Percentiles rank a stretch among this genome's conserved stretches.
Conservation (phyloP, 371 early-diverging fungal species). For the Umbelopsis sp. region DNA sequence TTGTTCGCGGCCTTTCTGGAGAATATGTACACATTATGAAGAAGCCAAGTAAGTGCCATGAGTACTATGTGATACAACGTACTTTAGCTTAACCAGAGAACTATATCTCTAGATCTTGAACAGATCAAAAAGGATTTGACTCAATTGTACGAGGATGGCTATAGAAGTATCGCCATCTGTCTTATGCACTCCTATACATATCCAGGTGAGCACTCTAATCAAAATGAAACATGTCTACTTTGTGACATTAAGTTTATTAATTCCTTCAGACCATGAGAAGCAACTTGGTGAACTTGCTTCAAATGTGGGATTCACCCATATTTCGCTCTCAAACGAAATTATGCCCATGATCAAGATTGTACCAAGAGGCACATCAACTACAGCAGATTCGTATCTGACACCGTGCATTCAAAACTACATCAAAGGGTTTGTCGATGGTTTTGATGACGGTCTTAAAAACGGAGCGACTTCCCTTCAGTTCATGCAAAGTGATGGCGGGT, state of each 20-base stretch:
- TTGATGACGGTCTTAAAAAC: slow-evolving; percentile 70
- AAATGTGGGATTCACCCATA: slow-evolving; percentile 80
- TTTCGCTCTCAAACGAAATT: slow-evolving; percentile 82
- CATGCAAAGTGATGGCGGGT: slow-evolving; percentile 97
- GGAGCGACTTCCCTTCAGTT: slow-evolving; percentile 80
- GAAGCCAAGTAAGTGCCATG: slow-evolving; percentile 60
- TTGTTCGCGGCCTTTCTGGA: slow-evolving; percentile 80
- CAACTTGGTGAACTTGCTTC: slow-evolving; percentile 71
- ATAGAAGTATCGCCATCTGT: slow-evolving; percentile 87
- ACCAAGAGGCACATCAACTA: slow-evolving; percentile 89
- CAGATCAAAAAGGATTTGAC: slow-evolving; percentile 63
- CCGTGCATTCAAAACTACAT: slow-evolving; percentile 89
- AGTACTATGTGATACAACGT: too few relatives aligned
- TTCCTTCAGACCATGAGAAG: slow-evolving; percentile 73
- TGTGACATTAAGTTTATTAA: too few relatives aligned
- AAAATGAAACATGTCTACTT: too few relatives aligned
- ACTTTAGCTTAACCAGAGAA: not conserved
- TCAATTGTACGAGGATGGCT: slow-evolving; percentile 69
- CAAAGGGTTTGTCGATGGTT: slow-evolving; percentile 81
- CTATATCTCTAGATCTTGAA: slow-evolving; percentile 25
- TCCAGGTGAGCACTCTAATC: slow-evolving; percentile 44
- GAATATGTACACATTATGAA: slow-evolving; percentile 80
- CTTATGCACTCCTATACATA: slow-evolving; percentile 93
- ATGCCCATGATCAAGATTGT: slow-evolving; percentile 96
- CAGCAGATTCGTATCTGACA: slow-evolving; percentile 93